These are phyloP conservation scores for Puccinia hordei DNA, from an alignment of 1,284 basidiomycete species.

Conservation along the genomic window DNA sequence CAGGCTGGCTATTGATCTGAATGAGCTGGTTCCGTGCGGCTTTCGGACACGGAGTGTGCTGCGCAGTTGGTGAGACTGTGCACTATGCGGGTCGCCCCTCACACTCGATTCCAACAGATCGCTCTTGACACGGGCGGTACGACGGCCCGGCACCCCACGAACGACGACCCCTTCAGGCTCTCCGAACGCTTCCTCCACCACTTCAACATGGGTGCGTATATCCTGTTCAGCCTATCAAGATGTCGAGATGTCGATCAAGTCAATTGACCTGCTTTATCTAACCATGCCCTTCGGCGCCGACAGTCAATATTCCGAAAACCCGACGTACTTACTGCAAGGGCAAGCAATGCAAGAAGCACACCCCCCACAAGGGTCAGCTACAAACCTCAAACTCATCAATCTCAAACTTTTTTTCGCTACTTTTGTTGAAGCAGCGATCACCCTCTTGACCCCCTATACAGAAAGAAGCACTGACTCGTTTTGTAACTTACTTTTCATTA, in stretches of 20 bases:
- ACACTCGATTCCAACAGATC: background rate
- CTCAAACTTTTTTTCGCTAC: background rate
- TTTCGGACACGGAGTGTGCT: no score
- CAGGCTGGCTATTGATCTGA: no score
- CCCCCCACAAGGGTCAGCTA: slow-evolving; percentile 58
- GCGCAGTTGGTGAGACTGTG: slow-evolving; percentile 32
- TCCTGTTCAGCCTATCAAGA: background rate
- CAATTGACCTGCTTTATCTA: background rate
- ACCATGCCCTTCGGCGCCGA: background rate
- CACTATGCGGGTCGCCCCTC: background rate
- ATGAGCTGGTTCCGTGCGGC: no score
- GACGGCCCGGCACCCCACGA: background rate
- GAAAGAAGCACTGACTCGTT: background rate
- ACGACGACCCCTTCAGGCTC: background rate
- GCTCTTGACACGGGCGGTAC: background rate
- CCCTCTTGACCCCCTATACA: background rate
- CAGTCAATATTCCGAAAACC: slow-evolving; percentile 69
- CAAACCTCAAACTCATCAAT: background rate
- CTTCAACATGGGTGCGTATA: slow-evolving; percentile 10
- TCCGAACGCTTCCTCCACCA: background rate
- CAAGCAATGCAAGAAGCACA: slow-evolving; percentile 98
- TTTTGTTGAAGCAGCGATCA: background rate
- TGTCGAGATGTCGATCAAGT: background rate
- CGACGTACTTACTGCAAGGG: slow-evolving; percentile 86
- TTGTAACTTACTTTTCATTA: slow-evolving; percentile 26